Evolutionary conservation across 495 filamentous ascomycete species (phyloP).

Genomic region (Trichoderma parareesei): DNA sequence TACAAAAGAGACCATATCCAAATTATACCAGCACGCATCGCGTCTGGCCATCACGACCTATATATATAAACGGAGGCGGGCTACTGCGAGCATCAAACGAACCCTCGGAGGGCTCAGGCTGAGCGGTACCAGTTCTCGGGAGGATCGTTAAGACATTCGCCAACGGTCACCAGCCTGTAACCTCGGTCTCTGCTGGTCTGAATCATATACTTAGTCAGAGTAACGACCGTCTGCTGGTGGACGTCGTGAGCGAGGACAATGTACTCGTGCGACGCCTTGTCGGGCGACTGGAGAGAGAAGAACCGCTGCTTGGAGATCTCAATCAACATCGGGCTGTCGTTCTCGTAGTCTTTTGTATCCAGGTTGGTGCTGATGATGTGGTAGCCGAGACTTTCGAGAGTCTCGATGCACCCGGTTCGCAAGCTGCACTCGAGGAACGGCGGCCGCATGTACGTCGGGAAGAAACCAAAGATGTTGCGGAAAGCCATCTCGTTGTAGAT

Average conservation of each 20-base stretch:
- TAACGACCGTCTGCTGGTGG: slow-evolving; percentile 57
- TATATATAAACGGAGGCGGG: too few relatives aligned
- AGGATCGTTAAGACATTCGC: slow-evolving; percentile 30
- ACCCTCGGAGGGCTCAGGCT: background rate
- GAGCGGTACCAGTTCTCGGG: slow-evolving; percentile 36
- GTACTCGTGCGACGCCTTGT: slow-evolving; percentile 20
- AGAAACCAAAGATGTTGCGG: slow-evolving; percentile 57
- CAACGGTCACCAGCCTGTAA: slow-evolving; percentile 37
- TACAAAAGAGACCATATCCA: too few relatives aligned
- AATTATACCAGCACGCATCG: too few relatives aligned
- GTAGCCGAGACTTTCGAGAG: slow-evolving; percentile 50
- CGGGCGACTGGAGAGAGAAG: slow-evolving; percentile 22
- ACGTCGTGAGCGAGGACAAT: slow-evolving; percentile 53
- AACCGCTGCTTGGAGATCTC: slow-evolving; percentile 56
- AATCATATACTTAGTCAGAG: slow-evolving; percentile 60
- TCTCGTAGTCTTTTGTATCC: slow-evolving; percentile 59
- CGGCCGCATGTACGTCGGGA: slow-evolving; percentile 72
- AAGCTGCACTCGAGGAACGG: slow-evolving; percentile 55
- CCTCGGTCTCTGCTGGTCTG: slow-evolving; percentile 36
- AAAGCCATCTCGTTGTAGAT: slow-evolving; percentile 61
- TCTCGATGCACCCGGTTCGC: slow-evolving; percentile 36
- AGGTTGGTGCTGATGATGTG: slow-evolving; percentile 58
- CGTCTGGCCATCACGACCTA: too few relatives aligned
- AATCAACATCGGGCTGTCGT: slow-evolving; percentile 44
- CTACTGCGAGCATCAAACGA: too few relatives aligned